These are phyloP conservation scores for Dillenia suffruticosa DNA, from an alignment of 164 flowering plant genomes.

Conservation along the genomic window DNA sequence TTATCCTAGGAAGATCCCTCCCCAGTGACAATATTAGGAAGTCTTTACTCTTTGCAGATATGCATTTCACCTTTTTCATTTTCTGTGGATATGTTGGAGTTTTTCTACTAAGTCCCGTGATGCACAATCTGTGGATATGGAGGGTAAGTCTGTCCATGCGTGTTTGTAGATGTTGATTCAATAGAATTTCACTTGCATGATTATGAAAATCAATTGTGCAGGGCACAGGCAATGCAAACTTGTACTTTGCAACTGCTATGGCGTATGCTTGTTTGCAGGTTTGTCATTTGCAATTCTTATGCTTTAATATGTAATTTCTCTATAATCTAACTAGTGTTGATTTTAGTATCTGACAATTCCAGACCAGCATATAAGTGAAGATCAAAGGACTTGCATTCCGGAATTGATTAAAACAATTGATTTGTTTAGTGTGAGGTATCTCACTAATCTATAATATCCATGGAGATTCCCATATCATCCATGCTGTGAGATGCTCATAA, in stretches of 20 bases:
- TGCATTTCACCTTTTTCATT: conserved; percentile 87
- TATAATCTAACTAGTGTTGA: too few relatives aligned
- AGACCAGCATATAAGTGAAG: too few relatives aligned
- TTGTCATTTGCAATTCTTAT: conserved; percentile 1
- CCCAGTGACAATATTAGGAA: conserved; percentile 3
- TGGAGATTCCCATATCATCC: too few relatives aligned
- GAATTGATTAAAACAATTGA: too few relatives aligned
- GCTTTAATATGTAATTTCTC: not conserved
- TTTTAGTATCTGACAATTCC: too few relatives aligned
- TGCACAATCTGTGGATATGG: conserved; percentile 99
- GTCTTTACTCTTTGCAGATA: conserved; percentile 48
- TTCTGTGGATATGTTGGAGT: conserved; percentile 88
- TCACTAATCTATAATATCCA: too few relatives aligned
- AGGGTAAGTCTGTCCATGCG: conserved; percentile 53
- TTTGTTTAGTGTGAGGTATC: too few relatives aligned
- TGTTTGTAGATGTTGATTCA: not conserved
- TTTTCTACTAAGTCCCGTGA: conserved; percentile 87
- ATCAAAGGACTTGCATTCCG: too few relatives aligned
- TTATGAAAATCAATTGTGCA: conserved; percentile 22
- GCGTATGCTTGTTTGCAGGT: conserved; percentile 96
- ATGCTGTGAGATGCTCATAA: too few relatives aligned
- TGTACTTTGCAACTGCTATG: conserved; percentile 91
- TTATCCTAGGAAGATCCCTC: too few relatives aligned
- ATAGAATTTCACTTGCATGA: not conserved
- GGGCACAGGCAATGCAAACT: conserved; percentile 99